Evolutionary conservation across 2,329 filamentous ascomycete species (phyloP).

Genomic region (Lachnellula hyalina): DNA sequence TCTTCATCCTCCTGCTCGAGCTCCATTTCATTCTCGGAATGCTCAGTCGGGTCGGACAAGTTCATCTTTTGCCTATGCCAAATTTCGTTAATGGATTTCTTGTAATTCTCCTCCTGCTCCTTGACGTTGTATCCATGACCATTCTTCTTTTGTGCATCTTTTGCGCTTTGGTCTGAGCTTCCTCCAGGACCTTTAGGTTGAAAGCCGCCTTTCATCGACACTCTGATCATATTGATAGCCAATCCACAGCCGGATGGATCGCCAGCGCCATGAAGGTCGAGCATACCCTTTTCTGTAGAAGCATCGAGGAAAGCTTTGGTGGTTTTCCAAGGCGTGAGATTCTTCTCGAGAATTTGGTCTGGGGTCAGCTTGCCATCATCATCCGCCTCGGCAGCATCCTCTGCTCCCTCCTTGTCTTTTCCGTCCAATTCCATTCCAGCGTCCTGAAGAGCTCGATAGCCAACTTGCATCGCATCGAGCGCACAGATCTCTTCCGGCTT

Average conservation of each 20-base stretch:
- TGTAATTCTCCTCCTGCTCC: slow-evolving; percentile 86
- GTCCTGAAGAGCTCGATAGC: slow-evolving; percentile 83
- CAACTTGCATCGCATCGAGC: slow-evolving; percentile 94
- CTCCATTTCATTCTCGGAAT: slow-evolving; percentile 50
- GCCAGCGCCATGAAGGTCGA: slow-evolving; percentile 87
- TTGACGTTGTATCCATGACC: slow-evolving; percentile 98
- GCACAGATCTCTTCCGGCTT: slow-evolving; percentile 93
- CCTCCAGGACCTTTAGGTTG: background rate
- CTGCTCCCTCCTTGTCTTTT: slow-evolving; percentile 38
- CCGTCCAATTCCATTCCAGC: slow-evolving; percentile 71
- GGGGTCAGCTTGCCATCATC: slow-evolving; percentile 19
- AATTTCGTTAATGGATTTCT: slow-evolving; percentile 83
- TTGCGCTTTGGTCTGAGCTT: slow-evolving; percentile 55
- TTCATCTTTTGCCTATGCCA: slow-evolving; percentile 85
- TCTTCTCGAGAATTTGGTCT: slow-evolving; percentile 71
- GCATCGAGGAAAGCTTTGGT: slow-evolving; percentile 96
- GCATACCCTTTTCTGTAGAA: slow-evolving; percentile 92
- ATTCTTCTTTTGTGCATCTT: slow-evolving; percentile 56
- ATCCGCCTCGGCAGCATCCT: slow-evolving; percentile 32
- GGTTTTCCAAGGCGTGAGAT: slow-evolving; percentile 92
- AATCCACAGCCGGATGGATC: slow-evolving; percentile 91
- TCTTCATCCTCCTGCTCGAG: slow-evolving; percentile 45
- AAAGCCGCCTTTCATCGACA: slow-evolving; percentile 94
- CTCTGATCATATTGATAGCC: slow-evolving; percentile 95
- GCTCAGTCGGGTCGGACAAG: slow-evolving; percentile 66